Evolutionary conservation across 192 early-diverging fungal species (phyloP).

Genomic region (Coemansia sp.): DNA sequence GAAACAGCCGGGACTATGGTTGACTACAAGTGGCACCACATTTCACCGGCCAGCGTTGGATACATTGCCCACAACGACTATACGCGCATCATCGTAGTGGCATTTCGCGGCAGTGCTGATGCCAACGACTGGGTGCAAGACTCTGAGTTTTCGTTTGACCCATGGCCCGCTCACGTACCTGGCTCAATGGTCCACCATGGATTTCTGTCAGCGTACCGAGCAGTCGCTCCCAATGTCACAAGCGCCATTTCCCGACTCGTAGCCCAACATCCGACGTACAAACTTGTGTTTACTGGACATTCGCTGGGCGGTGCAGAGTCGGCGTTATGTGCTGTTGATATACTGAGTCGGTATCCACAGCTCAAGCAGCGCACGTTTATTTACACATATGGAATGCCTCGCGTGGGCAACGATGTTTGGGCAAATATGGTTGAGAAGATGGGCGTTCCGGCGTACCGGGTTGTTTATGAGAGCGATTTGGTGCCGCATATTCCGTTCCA

Average conservation of each 20-base stretch:
- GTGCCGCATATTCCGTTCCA: conserved; percentile 54
- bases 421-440: conserved; percentile 27
- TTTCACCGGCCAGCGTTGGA: conserved; percentile 35
- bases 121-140: conserved; percentile 47
- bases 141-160: conserved; percentile 45
- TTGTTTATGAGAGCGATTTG: conserved; percentile 47
- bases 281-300: conserved; percentile 53
- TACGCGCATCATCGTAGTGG: conserved; percentile 31
- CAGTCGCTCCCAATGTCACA: conserved; percentile 31
- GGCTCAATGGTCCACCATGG: conserved; percentile 54
- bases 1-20: conserved; percentile 31
- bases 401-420: conserved; percentile 46
- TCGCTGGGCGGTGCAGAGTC: conserved; percentile 54
- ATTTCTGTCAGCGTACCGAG: conserved; percentile 43
- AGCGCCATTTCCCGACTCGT: conserved; percentile 14
- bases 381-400: conserved; percentile 54
- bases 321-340: conserved; percentile 43
- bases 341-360: conserved; percentile 19
- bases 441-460: conserved; percentile 32
- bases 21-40: conserved; percentile 48
- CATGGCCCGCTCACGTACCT: conserved; percentile 45
- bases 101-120: conserved; percentile 41
- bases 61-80: conserved; percentile 39
- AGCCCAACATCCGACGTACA: conserved; percentile 27
- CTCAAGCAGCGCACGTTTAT: conserved; percentile 34